phyloP scores from a whole-genome alignment of 441 rosid genomes.

The Aleurites moluccanus region DNA sequence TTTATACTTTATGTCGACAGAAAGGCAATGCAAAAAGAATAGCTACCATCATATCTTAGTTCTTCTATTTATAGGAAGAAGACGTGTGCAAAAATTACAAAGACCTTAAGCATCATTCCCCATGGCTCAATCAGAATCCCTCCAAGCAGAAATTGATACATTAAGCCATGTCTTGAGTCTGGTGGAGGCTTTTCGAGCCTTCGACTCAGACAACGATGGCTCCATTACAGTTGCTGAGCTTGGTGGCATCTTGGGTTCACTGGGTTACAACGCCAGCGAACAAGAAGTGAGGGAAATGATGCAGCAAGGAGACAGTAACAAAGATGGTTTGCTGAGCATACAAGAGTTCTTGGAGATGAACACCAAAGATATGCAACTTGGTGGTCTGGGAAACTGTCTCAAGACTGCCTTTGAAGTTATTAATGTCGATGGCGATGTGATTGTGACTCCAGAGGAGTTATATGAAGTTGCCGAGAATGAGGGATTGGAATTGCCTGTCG shows the following conservation, averaged over 20 bases:
- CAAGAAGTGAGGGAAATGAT: constrained; percentile 52
- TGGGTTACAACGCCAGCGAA: constrained; percentile 46
- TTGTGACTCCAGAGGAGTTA: constrained; percentile 43
- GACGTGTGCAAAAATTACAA: no score
- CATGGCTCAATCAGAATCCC: constrained; percentile 44
- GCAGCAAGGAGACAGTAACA: constrained; percentile 47
- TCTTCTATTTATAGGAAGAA: constrained; percentile 20
- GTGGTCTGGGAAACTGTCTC: constrained; percentile 34
- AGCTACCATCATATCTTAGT: not conserved
- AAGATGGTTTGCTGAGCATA: constrained; percentile 51
- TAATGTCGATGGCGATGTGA: constrained; percentile 24
- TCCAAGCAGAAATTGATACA: constrained; percentile 43
- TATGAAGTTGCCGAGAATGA: constrained; percentile 26
- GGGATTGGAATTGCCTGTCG: constrained; percentile 29
- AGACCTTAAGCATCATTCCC: not conserved
- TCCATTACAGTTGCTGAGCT: constrained; percentile 47
- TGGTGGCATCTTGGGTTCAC: constrained; percentile 51
- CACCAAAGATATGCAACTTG: constrained; percentile 46
- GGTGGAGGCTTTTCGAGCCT: constrained; percentile 56
- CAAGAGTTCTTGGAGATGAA: constrained; percentile 61
- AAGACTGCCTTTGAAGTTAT: constrained; percentile 34
- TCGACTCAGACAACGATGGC: constrained; percentile 55
- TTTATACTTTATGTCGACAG: no score
- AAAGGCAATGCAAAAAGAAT: no score
- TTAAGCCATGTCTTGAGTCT: constrained; percentile 43